Evolutionary conservation across 2,329 filamentous ascomycete genomes (phyloP), one percentile per base, ranked within the genome.

Genomic region (Colletotrichum godetiae): DNA sequence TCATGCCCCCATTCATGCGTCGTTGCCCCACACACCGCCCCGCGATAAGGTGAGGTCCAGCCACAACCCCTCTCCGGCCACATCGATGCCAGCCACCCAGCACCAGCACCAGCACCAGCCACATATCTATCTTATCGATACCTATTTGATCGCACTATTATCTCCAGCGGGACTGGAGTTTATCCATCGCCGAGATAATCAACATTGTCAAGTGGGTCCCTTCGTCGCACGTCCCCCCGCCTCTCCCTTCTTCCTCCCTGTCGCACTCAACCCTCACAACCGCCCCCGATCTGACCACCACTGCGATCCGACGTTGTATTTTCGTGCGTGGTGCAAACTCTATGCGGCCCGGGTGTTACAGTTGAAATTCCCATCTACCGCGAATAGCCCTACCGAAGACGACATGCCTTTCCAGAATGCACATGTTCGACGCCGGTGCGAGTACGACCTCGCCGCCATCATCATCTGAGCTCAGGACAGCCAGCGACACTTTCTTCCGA

Each of bases 1-100:
- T 73, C 60, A 70, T 68, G 66, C 67, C 59, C 65, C 67, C 66
- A 67, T 68, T 73, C 60, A 69, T 72, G 69, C 65, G 66, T 63
- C 24, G 57, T 63, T 33, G 37, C 69, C 69, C 58, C 53, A 56
- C 64, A 56, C 57, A 27, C 29, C 35, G 35, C 57, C 42, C 37
- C 22, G 12, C 13, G 65, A 19, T 61, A 35, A 63, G 37, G 22
- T 2, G n/a, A 52, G 19, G 19, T 53, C 4, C 29, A 70, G 66
- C 70, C 70, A 73, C 55, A 69, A 24, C 59, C 33, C 59, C 27
- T 31, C 53, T 59, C 24, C n/a, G 4, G 66, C 70, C 59, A 65
- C 55, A 11, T 1, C 27, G 10, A 19, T 13, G 53, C 12, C 31
- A 58, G 37, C 15, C 70, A 35, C 3, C 0, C 4, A 3, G 11